phyloP scores from a whole-genome alignment of 345 rosid genomes.

The Microcos paniculata region DNA sequence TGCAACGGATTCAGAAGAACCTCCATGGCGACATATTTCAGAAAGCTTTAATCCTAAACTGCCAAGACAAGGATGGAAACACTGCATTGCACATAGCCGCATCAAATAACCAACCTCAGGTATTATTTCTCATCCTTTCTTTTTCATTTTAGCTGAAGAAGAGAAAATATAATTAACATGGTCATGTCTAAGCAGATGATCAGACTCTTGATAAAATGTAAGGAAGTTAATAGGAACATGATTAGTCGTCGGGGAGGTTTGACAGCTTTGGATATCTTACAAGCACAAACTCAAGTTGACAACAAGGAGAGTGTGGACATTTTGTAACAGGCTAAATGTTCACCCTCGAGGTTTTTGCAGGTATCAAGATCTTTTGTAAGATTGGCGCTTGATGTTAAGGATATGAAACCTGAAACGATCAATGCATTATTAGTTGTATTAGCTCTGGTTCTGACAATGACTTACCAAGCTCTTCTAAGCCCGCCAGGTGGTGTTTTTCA shows the following conservation, averaged over 20 bases:
- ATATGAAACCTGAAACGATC: neutral
- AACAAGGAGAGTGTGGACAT: neutral
- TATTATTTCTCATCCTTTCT: too few relatives aligned
- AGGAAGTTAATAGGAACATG: too few relatives aligned
- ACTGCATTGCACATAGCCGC: too few relatives aligned
- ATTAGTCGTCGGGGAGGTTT: neutral
- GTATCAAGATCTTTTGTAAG: too few relatives aligned
- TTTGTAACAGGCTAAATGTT: neutral
- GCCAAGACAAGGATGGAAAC: neutral
- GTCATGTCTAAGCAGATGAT: too few relatives aligned
- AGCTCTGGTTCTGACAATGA: neutral
- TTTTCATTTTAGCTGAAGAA: too few relatives aligned
- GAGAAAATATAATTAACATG: too few relatives aligned
- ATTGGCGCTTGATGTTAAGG: too few relatives aligned
- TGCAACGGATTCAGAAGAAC: neutral
- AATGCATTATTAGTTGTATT: neutral
- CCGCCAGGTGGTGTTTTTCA: neutral
- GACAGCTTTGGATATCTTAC: neutral
- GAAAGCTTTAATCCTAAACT: neutral
- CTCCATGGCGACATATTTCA: neutral
- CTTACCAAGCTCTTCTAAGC: neutral
- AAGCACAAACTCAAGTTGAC: neutral
- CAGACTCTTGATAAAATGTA: too few relatives aligned
- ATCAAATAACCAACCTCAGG: neutral
- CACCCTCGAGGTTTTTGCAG: too few relatives aligned